phyloP scores from a whole-genome alignment of 495 filamentous ascomycete genomes.

The Penicillium goetzii region DNA sequence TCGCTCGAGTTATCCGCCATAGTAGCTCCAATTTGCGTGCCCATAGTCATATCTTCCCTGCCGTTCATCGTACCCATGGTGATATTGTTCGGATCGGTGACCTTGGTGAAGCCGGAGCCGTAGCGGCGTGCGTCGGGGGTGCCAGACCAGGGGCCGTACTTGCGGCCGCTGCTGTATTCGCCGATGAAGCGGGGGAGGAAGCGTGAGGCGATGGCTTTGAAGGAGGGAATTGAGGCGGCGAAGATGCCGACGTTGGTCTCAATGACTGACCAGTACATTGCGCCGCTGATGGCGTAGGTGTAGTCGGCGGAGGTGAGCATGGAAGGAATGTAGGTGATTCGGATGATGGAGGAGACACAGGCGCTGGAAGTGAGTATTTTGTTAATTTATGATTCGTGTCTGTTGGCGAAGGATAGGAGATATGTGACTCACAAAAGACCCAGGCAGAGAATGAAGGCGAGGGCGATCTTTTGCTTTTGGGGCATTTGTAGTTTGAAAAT shows the following conservation, averaged over 20 bases:
- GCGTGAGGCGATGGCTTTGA: conserved; percentile 47
- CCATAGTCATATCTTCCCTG: conserved; percentile 24
- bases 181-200: conserved; percentile 46
- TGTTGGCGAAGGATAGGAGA: not conserved
- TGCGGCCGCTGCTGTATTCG: conserved; percentile 40
- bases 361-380: conserved; percentile 29
- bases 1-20: conserved; percentile 32
- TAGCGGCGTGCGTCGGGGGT: conserved; percentile 26
- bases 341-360: conserved; percentile 48
- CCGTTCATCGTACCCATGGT: conserved; percentile 25
- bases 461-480: conserved; percentile 42
- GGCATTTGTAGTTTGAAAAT: conserved; percentile 42
- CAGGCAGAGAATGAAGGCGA: conserved; percentile 42
- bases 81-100: conserved; percentile 30
- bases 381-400: not conserved
- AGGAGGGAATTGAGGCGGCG: conserved; percentile 46
- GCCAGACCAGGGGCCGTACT: conserved; percentile 35
- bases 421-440: conserved; percentile 44
- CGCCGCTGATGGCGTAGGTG: conserved; percentile 45
- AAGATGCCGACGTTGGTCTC: conserved; percentile 50
- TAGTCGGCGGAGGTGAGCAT: conserved; percentile 42
- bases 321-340: conserved; percentile 45
- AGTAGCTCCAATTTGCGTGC: conserved; percentile 32
- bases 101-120: conserved; percentile 38
- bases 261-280: conserved; percentile 52